A percentile compares a stretch with the other conserved stretches of the same genome.
phyloP scores from a whole-genome alignment of 768 basidiomycete genomes.

The Calocera cornea region DNA sequence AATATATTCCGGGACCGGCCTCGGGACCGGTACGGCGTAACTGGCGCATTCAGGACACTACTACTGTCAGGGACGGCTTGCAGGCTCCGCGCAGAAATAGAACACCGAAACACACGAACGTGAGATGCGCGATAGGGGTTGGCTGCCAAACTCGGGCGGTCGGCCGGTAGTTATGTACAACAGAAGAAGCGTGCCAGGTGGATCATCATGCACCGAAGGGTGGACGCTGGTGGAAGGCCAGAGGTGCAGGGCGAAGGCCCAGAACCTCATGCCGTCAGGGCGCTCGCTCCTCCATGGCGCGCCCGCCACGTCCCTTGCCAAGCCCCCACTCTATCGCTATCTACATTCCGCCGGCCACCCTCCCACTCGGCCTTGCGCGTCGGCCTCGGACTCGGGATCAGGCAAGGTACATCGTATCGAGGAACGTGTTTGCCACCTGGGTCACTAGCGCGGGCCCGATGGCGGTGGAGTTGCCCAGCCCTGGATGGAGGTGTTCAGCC shows the following conservation, averaged over 20 bases:
- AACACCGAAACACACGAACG: too few relatives aligned
- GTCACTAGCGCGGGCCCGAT: slow-evolving; percentile 71
- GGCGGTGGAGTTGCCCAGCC: slow-evolving; percentile 67
- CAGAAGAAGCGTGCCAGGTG: not conserved
- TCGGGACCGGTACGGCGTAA: not conserved
- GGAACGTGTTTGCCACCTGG: slow-evolving; percentile 60
- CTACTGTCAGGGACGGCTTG: too few relatives aligned
- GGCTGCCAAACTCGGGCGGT: too few relatives aligned
- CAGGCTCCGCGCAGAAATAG: too few relatives aligned
- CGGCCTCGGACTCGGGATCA: slow-evolving; percentile 19
- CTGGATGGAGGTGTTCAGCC: slow-evolving; percentile 26
- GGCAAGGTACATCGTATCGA: slow-evolving; percentile 73
- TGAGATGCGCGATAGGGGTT: too few relatives aligned
- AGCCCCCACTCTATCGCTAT: slow-evolving; percentile 4
- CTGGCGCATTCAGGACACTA: too few relatives aligned
- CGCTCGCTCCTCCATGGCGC: not conserved
- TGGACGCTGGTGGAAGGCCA: not conserved
- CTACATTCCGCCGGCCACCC: not conserved
- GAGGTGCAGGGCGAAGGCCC: not conserved
- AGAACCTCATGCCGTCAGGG: not conserved
- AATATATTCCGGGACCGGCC: not conserved
- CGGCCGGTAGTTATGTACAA: too few relatives aligned
- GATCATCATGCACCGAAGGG: not conserved
- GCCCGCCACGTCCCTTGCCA: slow-evolving; percentile 1
- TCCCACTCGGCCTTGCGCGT: not conserved